Conservation (phyloP, 2,329 filamentous ascomycete species). For the Verticillium tricorpus region DNA sequence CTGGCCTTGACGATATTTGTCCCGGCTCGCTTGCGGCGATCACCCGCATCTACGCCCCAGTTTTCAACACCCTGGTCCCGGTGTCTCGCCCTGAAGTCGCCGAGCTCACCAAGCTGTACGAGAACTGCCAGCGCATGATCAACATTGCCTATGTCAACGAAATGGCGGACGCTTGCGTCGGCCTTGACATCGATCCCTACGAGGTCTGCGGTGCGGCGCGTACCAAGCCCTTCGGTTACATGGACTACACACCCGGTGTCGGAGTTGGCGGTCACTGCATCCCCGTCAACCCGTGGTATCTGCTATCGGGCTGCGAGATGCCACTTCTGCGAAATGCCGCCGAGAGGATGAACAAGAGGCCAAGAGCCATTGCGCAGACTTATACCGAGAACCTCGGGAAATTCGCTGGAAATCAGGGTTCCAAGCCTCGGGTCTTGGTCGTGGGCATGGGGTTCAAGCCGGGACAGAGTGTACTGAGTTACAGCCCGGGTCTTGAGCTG, state of each 20-base stretch:
- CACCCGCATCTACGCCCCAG: slow-evolving; percentile 36
- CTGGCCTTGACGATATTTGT: slow-evolving; percentile 42
- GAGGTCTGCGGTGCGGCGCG: slow-evolving; percentile 45
- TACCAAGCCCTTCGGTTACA: slow-evolving; percentile 50
- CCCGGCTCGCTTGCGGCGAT: slow-evolving; percentile 41
- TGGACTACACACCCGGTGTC: slow-evolving; percentile 39
- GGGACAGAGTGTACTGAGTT: slow-evolving; percentile 26
- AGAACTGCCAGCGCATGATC: slow-evolving; percentile 54
- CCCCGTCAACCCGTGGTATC: slow-evolving; percentile 50
- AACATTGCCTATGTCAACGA: slow-evolving; percentile 52
- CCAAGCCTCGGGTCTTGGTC: slow-evolving; percentile 18
- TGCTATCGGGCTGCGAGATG: slow-evolving; percentile 41
- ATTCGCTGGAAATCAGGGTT: neutral
- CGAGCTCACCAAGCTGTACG: slow-evolving; percentile 55
- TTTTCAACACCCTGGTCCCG: slow-evolving; percentile 41
- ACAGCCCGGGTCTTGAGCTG: slow-evolving; percentile 25
- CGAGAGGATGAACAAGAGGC: slow-evolving; percentile 37
- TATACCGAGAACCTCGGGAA: neutral
- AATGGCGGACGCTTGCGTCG: slow-evolving; percentile 47
- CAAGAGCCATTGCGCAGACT: slow-evolving; percentile 28
- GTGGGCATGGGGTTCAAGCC: slow-evolving; percentile 30
- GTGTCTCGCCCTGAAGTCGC: slow-evolving; percentile 50
- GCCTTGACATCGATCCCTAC: slow-evolving; percentile 41
- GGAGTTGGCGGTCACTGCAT: slow-evolving; percentile 55
- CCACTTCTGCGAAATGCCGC: slow-evolving; percentile 41